These are phyloP conservation scores for Limnomonas spitsbergensis DNA, from an alignment of 139 green algal species.

Conservation along the genomic window DNA sequence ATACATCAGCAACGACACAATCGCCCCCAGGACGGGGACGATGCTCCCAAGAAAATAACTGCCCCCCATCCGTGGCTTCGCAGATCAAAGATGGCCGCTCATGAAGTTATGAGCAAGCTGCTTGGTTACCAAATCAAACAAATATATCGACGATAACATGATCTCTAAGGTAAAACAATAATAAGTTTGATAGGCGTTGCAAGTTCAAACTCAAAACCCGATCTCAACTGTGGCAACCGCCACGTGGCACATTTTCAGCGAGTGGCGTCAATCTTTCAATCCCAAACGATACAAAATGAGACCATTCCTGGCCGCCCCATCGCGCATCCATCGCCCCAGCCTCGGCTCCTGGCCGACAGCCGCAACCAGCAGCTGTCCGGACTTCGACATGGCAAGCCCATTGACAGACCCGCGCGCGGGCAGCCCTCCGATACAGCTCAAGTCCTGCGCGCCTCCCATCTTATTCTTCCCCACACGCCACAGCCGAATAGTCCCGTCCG, in stretches of 20 bases:
- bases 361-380: constrained; percentile 75
- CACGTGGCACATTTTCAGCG: too few species aligned
- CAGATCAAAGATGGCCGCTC: too few species aligned
- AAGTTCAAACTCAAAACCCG: too few species aligned
- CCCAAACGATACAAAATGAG: constrained; percentile 35
- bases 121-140: too few species aligned
- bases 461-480: constrained; percentile 62
- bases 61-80: too few species aligned
- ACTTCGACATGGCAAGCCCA: constrained; percentile 67
- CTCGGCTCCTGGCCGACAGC: constrained; percentile 89
- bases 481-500: constrained; percentile 81
- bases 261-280: too few species aligned
- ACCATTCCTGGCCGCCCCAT: constrained; percentile 71
- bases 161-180: too few species aligned
- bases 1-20: not conserved
- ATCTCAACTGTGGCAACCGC: too few species aligned
- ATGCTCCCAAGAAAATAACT: not conserved
- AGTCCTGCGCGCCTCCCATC: constrained; percentile 21
- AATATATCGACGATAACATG: too few species aligned
- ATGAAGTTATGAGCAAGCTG: too few species aligned
- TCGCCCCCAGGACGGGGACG: not conserved
- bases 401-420: constrained; percentile 89
- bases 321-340: constrained; percentile 83
- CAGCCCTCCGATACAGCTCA: constrained; percentile 54
- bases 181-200: too few species aligned